Evolutionary conservation across 2,329 filamentous ascomycete species (phyloP).

Genomic region (Aspergillus oerlinghausenensis): DNA sequence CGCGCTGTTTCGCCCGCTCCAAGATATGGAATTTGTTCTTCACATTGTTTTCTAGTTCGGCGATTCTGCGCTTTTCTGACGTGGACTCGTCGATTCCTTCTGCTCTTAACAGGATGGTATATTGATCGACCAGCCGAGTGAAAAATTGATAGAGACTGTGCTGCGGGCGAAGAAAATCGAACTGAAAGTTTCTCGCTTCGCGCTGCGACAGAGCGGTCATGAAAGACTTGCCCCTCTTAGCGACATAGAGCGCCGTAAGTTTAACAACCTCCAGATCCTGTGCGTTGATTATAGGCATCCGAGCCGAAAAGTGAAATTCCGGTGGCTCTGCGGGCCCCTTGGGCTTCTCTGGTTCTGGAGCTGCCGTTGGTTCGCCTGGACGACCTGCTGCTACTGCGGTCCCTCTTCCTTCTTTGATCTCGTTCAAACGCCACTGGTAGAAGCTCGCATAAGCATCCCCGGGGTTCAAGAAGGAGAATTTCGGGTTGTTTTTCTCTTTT

Average conservation of each 20-base stretch:
- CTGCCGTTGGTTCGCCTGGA: slow-evolving; percentile 56
- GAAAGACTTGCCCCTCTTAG: slow-evolving; percentile 86
- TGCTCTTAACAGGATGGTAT: slow-evolving; percentile 70
- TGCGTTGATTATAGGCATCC: slow-evolving; percentile 95
- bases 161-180: slow-evolving; percentile 91
- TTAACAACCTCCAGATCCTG: slow-evolving; percentile 73
- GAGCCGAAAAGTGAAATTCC: slow-evolving; percentile 87
- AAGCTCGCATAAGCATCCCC: slow-evolving; percentile 82
- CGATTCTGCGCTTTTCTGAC: slow-evolving; percentile 66
- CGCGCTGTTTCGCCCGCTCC: slow-evolving; percentile 74
- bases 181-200: slow-evolving; percentile 87
- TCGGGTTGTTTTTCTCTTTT: slow-evolving; percentile 78
- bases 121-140: slow-evolving; percentile 86
- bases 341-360: slow-evolving; percentile 58
- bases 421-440: slow-evolving; percentile 84
- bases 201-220: slow-evolving; percentile 85
- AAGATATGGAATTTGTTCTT: slow-evolving; percentile 77
- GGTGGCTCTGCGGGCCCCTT: slow-evolving; percentile 79
- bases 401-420: slow-evolving; percentile 79
- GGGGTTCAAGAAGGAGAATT: slow-evolving; percentile 79
- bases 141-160: slow-evolving; percentile 97
- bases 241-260: slow-evolving; percentile 84
- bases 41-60: slow-evolving; percentile 68
- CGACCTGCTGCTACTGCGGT: slow-evolving; percentile 73
- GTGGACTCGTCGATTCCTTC: slow-evolving; percentile 66